Base-by-base conservation (phyloP, 2,329 filamentous ascomycete species). In the Cladosporium sp. region DNA sequence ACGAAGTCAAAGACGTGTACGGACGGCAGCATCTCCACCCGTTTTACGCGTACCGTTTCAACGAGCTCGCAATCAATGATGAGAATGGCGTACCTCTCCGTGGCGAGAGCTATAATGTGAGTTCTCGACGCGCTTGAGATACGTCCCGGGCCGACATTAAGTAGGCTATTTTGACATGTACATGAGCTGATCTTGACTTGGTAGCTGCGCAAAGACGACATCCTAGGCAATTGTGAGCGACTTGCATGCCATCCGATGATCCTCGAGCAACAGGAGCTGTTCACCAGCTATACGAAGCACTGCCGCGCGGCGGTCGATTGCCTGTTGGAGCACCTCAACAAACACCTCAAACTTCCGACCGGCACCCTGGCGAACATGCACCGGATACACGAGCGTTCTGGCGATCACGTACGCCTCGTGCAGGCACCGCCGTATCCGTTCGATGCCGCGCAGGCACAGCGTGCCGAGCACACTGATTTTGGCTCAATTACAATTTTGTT, bases 401-500 rank as follows among this genome's bases (percentile, higher is more conserved):
- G 77, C 19, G 74, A 80, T 60, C 77, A 79, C 56, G 72, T 81
- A 13, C 74, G 78, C 34, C 75, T 80, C 59, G 69, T 78, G 32
- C 74, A 71, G 58, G 71, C 74, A 1, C 74, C 76, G 7, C 74
- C 76, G 2, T 75, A 78, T 57, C 69, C 72, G 3, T 52, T 58
- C 11, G 65, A 72, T 33, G 71, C 75, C 59, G 63, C 66, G 11
- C 14, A 66, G 34, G 71, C 73, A 2, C 71, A 73, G 2, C 60
- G 78, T 18, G 75, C 75, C 19, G 76, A 76, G 53, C 79, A 82
- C 60, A 81, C 78, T 7, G 79, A 82, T 58, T 80, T 81, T 55
- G 79, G 78, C 40, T 75, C 70, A 46, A 69, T 81, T 4, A 82
- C 79, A 0, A 65, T 82, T 3, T 70, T 82, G 1, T 79, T 81